A percentile compares a stretch with the other conserved stretches of the same genome.
phyloP scores from a whole-genome alignment of 2,329 filamentous ascomycete species.

The Fusarium succisae region DNA sequence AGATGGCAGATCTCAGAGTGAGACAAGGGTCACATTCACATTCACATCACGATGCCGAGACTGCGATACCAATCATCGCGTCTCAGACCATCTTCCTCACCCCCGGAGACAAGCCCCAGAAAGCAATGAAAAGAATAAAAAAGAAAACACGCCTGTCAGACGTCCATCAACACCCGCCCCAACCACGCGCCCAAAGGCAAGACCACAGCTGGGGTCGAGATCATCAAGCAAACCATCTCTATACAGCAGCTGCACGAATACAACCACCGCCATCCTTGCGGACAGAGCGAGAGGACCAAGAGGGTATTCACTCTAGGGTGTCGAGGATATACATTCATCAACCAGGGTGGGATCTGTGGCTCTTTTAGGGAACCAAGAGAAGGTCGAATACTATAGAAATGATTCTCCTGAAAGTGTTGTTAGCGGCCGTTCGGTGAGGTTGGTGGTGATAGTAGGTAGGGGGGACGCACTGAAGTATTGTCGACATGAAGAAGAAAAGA shows the following conservation, averaged over 20 bases:
- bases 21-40: conserved; percentile 64
- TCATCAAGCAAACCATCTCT: conserved; percentile 86
- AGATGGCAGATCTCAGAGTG: conserved; percentile 80
- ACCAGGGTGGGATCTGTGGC: conserved; percentile 82
- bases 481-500: conserved; percentile 65
- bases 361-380: conserved; percentile 91
- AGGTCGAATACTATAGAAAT: conserved; percentile 98
- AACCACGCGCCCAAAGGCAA: conserved; percentile 79
- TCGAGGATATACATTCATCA: conserved; percentile 74
- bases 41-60: neutral
- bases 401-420: conserved; percentile 70
- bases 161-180: conserved; percentile 87
- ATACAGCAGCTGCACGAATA: conserved; percentile 63
- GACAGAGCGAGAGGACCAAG: conserved; percentile 40
- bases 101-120: conserved; percentile 55
- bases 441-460: neutral
- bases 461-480: conserved; percentile 60
- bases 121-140: conserved; percentile 65
- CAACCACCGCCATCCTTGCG: conserved; percentile 64
- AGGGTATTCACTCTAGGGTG: conserved; percentile 53
- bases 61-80: neutral
- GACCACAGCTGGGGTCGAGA: conserved; percentile 80
- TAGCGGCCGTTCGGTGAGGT: neutral
- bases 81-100: conserved; percentile 59
- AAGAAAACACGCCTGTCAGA: conserved; percentile 77